A percentile compares a stretch with the other conserved stretches of the same genome.
These are phyloP conservation scores for Cutaneotrichosporon cutaneum DNA, from an alignment of 1,284 basidiomycete species.

Conservation along the genomic window DNA sequence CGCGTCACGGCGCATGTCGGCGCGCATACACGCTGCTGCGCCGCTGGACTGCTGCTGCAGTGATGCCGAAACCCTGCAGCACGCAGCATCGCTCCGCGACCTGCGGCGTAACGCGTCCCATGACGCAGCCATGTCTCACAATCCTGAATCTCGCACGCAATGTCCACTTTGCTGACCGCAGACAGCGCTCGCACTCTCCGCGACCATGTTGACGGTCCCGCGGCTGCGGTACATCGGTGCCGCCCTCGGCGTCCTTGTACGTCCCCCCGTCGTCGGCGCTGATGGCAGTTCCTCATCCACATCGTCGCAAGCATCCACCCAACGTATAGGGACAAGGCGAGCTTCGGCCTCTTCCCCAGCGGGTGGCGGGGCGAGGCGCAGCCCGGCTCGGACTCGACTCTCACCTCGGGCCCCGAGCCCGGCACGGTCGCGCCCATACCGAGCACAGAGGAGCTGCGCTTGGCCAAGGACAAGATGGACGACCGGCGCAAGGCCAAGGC, in stretches of 20 bases:
- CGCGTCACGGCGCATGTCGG: too few relatives aligned
- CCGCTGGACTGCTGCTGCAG: too few relatives aligned
- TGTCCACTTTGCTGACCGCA: slow-evolving; percentile 1
- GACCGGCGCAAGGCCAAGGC: slow-evolving; percentile 63
- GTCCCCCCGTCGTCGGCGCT: slow-evolving; percentile 13
- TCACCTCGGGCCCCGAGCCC: not conserved
- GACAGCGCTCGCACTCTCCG: not conserved
- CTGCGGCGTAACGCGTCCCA: not conserved
- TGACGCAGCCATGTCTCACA: too few relatives aligned
- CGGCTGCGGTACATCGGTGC: slow-evolving; percentile 47
- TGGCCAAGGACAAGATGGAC: slow-evolving; percentile 20
- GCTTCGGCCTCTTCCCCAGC: slow-evolving; percentile 25
- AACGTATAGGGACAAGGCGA: slow-evolving; percentile 45
- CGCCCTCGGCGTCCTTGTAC: slow-evolving; percentile 40
- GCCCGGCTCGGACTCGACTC: not conserved
- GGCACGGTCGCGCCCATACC: slow-evolving; percentile 10
- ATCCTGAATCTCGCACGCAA: too few relatives aligned
- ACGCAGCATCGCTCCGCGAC: not conserved
- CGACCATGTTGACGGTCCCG: slow-evolving; percentile 30
- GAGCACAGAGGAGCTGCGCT: slow-evolving; percentile 31
- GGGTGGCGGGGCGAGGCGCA: not conserved
- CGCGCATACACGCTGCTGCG: too few relatives aligned
- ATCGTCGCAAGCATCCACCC: slow-evolving; percentile 47
- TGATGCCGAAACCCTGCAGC: not conserved
- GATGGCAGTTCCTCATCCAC: slow-evolving; percentile 30